Evolutionary conservation across 129 eudicot species (phyloP), one percentile per base, ranked within the genome.

Genomic region (Flaveria bidentis): DNA sequence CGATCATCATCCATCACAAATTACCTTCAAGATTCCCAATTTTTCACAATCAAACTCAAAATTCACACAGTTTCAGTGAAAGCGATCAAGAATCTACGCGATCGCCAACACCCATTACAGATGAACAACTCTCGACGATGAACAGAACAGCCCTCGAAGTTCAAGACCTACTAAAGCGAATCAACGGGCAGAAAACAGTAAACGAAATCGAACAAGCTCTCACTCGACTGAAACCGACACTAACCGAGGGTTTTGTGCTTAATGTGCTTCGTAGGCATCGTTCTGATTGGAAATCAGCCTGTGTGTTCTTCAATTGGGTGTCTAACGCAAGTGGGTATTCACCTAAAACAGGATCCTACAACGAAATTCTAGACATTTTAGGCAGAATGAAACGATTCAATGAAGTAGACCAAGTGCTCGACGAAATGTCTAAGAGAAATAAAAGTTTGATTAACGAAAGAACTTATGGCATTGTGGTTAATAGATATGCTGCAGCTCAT

Each of bases 261-360:
- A 76, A 89, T 18, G 93, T 94, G 66, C 88, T 94, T 67, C 84
- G 75, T 53, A 86, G 98, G 30, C 86, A 88, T 53, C 88, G 88
- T 46, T 88, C 90, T 11, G 97, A 94, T 69, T 89, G 96, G 98
- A 87, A 86, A 81, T 72, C 89, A 1, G 96, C 97, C 5, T 85
- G 76, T 47, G 26, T 65, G 11, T 91, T 94, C 91, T 94, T 91
- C 87, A 84, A 64, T 9, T 94, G 91, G 97, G 90, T 91, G 12
- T 75, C 50, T 16, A 73, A 46, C 26, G 23, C 77, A 57, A 69
- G 78, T 39, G 96, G 86, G 67, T 79, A 82, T 68, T 79, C 82
- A 10, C 85, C 89, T 6, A 83, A 79, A 22, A 72, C 90, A 2
- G 79, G 78, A 17, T 82, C 72, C 52, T 86, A 67, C 80, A 91